Base-by-base conservation (phyloP, 2,329 filamentous ascomycete species). In the Cylindrodendrum hubeiense region DNA sequence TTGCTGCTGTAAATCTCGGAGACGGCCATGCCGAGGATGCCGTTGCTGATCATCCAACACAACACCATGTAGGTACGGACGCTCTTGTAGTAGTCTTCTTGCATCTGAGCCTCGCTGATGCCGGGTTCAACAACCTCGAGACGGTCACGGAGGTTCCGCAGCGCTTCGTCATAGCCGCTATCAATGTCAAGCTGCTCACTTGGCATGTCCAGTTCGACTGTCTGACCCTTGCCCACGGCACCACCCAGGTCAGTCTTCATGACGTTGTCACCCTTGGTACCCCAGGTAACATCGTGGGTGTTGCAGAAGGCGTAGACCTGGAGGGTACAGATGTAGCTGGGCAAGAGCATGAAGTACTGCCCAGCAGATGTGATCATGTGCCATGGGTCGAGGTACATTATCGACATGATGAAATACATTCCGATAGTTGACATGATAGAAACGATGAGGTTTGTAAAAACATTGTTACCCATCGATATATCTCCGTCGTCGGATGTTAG, bases 61-160 rank as follows among this genome's bases (percentile, higher is more conserved):
- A 97, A 90, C 13, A 99, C 96, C 91, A 99, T 97, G 89, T 99
- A 99, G 1, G 96, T 99, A 59, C 96, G 90, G 56, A 99, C 96
- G 43, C 92, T 93, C 79, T 95, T 93, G 87, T 99, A 99, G 86
- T 99, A 99, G 81, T 99, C 96, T 80, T 99, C 96, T 79, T 99
- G 96, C 81, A 94, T 82, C 81, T 98, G 96, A 0, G 88, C 85
- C 73, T 98, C 95, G 46, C 88, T 90, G 17, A 89, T 73, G 0
- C 84, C 79, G 0, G 87, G 79, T 13, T 80, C 78, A 12, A 92
- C 85, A 0, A 98, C 95, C 78, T 97, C 94, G 73, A 99, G 86
- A 47, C 96, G 88, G 77, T 99, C 96, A 55, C 96, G 93, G 5
- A 99, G 91, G 79, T 99, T 99, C 67, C 96, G 93, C 26, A 99